Percentiles rank a stretch among this genome's conserved stretches.
Evolutionary conservation across 352 stramenopile genomes (phyloP).

Genomic region (Phytophthora cactorum): DNA sequence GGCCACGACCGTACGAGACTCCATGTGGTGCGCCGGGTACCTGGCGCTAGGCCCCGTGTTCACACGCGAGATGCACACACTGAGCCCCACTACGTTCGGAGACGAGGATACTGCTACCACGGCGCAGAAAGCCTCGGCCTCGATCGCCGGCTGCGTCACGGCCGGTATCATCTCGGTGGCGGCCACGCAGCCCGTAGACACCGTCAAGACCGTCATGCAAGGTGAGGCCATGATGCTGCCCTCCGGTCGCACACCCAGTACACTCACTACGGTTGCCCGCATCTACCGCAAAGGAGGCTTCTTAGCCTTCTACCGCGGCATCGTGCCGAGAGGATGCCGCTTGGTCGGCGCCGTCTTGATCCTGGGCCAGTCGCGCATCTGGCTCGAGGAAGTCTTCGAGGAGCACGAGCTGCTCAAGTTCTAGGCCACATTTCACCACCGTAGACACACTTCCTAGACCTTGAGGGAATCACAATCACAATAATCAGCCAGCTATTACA

Average conservation of each 20-base stretch:
- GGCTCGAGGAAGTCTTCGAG: conserved; percentile 76
- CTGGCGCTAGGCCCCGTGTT: conserved; percentile 80
- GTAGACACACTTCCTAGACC: neutral
- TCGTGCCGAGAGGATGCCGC: conserved; percentile 74
- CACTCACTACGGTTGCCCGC: conserved; percentile 44
- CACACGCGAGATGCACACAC: conserved; percentile 62
- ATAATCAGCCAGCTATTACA: neutral
- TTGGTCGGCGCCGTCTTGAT: conserved; percentile 88
- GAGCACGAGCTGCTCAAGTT: conserved; percentile 62
- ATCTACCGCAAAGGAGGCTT: conserved; percentile 65
- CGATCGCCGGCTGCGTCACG: conserved; percentile 64
- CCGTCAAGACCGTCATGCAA: conserved; percentile 88
- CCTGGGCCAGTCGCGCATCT: conserved; percentile 71
- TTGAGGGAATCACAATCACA: neutral
- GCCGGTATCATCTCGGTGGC: conserved; percentile 77
- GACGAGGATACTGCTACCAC: conserved; percentile 48
- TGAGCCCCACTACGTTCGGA: conserved; percentile 64
- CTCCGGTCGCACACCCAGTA: conserved; percentile 41
- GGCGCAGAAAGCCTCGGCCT: conserved; percentile 69
- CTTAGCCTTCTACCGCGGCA: conserved; percentile 68
- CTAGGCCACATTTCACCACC: conserved; percentile 5
- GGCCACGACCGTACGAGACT: conserved; percentile 67
- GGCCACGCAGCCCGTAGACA: conserved; percentile 83
- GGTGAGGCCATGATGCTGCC: conserved; percentile 67
- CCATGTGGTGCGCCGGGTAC: conserved; percentile 80